Evolutionary conservation across 1,139 yeast genomes (phyloP), one percentile per base, ranked within the genome.

Genomic region (Saccharomyces pastorianus): DNA sequence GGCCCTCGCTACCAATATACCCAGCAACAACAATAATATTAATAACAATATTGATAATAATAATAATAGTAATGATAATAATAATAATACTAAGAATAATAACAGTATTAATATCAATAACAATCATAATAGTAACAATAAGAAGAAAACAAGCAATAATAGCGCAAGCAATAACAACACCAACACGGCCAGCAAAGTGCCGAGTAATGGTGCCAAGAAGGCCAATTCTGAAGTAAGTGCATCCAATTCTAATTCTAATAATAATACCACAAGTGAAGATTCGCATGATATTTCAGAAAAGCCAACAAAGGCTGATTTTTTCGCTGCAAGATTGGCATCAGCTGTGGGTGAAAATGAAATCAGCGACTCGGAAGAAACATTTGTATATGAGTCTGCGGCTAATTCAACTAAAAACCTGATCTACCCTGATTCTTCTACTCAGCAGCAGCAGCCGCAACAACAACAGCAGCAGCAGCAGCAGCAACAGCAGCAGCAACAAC

Each of bases 261-360:
- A 49, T 23, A 42, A 20, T 23, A 47, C 44, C 34, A 47, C 51
- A 38, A 38, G 26, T 3, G 53, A 52, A 42, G 46, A 46, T n/a
- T 41, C 41, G 11, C 56, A 49, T 32, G 49, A 42, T n/a, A 14
- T 34, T n/a, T 51, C 54, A 11, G 60, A 61, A 25, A 61, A 64
- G 38, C 65, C 74, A 7, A 72, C 96, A 4, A 81, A 90, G 66
- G 93, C 96, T 0, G 98, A 91, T 65, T 83, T 88, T 56, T 91
- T 91, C 71, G 98, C 98, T 11, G 97, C 98, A 0, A 86, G 86
- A 63, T 75, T 91, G 58, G 97, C 97, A 6, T 85, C 90, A 59
- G 98, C 98, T 0, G 96, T 91, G 7, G 96, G 88, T 62, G 96
- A 89, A 63, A 89, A 82, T 27, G 90, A 87, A 56, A 81, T 86